Base-by-base conservation (phyloP, 495 filamentous ascomycete species). In the Neurospora tetraspora region DNA sequence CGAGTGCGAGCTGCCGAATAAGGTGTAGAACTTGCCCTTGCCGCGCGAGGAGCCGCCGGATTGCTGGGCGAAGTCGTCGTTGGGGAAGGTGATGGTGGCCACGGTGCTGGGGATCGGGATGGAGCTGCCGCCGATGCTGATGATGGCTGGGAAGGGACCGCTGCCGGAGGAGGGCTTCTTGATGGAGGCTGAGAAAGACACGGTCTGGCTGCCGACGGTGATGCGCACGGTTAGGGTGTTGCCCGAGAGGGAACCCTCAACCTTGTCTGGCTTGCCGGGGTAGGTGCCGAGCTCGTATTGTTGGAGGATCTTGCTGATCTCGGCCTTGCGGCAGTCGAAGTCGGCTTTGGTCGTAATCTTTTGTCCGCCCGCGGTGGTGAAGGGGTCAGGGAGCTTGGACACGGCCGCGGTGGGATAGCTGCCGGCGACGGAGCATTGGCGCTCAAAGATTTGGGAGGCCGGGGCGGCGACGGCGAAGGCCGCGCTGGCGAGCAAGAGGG, bases 321-420 rank as follows among this genome's bases (percentile, higher is more conserved):
- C 85, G 65, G 81, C 77, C 71, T 81, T 78, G 37, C 85, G 85
- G 81, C 86, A 88, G 68, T 77, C 77, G 77, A 85, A 89, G 70
- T 85, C 82, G 18, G 78, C 83, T 76, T 84, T 80, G 71, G 81
- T 85, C 3, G 82, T 79, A 16, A 89, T 80, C 76, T 81, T 80
- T 11, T 45, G 73, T 39, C 86, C 86, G 74, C 79, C 78, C 34
- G 82, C 74, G 71, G 79, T 83, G 27, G 80, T 84, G 80, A 88
- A 89, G 9, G 86, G 87, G 76, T 88, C 84, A 1, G 86, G 86
- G 18, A 89, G 83, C 72, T 84, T 82, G 74, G 82, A 76, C 23
- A 59, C 73, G 77, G 75, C 76, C 39, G 82, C 75, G 31, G 80
- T 70, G 14, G 79, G 70, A 70, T 79, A 79, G 73, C 36, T 77